Conservation (phyloP, 495 filamentous ascomycete genomes). For the Penicillium crystallinum region DNA sequence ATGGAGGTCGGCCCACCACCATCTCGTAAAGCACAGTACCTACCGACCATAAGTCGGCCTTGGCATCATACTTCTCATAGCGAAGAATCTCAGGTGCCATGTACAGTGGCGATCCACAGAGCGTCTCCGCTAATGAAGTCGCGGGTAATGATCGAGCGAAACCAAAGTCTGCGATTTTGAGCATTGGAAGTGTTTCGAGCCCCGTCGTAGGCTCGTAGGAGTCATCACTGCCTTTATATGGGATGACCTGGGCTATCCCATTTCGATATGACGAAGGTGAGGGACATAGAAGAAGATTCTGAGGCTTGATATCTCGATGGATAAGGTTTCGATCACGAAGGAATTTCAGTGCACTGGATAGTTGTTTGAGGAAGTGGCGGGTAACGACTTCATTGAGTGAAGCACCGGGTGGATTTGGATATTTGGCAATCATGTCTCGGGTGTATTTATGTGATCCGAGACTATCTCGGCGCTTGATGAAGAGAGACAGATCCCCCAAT, state of each 20-base stretch:
- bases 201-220: constrained; percentile 77
- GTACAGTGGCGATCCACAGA: constrained; percentile 97
- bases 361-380: constrained; percentile 93
- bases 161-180: constrained; percentile 97
- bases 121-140: constrained; percentile 86
- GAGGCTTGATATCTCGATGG: constrained; percentile 95
- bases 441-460: constrained; percentile 70
- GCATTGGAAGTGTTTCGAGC: constrained; percentile 81
- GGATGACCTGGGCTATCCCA: constrained; percentile 45
- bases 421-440: constrained; percentile 80
- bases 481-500: constrained; percentile 83
- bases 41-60: constrained; percentile 95
- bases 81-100: constrained; percentile 98
- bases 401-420: constrained; percentile 72
- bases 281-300: constrained; percentile 88
- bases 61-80: constrained; percentile 96
- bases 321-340: constrained; percentile 79
- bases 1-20: constrained; percentile 85
- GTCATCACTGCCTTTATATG: constrained; percentile 62
- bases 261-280: constrained; percentile 60
- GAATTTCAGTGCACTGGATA: constrained; percentile 87
- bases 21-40: constrained; percentile 95
- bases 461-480: constrained; percentile 88
- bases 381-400: constrained; percentile 91
- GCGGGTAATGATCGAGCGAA: constrained; percentile 87